Evolutionary conservation across 2,329 filamentous ascomycete genomes (phyloP).

Genomic region (Xylaria polymorpha): DNA sequence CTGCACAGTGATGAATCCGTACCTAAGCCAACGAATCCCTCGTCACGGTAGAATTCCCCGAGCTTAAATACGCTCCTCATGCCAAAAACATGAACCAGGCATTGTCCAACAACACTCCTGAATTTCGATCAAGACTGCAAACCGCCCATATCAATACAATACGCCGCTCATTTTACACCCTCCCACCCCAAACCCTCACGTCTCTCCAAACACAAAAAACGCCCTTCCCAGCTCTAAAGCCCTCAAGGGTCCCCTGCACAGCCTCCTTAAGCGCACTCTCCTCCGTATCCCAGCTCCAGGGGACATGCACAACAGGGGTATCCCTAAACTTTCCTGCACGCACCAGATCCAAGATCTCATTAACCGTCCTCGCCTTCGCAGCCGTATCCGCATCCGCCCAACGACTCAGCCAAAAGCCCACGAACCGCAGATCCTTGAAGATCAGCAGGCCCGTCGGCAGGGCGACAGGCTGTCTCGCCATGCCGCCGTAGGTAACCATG

Average conservation of each 20-base stretch:
- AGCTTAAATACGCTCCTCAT: neutral
- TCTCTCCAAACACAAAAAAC: conserved; percentile 85
- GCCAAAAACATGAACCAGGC: neutral
- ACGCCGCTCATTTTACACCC: neutral
- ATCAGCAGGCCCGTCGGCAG: conserved; percentile 88
- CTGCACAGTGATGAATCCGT: conserved; percentile 3
- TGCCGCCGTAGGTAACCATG: conserved; percentile 94
- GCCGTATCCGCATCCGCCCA: conserved; percentile 83
- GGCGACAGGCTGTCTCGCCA: conserved; percentile 87
- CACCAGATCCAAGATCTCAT: conserved; percentile 82
- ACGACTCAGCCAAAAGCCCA: conserved; percentile 93
- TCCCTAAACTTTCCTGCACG: conserved; percentile 82
- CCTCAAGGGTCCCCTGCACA: conserved; percentile 84
- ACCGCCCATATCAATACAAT: conserved; percentile 6
- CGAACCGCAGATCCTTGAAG: conserved; percentile 89
- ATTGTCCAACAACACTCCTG: neutral
- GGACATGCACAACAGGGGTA: conserved; percentile 82
- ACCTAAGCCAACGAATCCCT: neutral
- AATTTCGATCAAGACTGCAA: neutral
- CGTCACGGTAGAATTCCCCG: neutral
- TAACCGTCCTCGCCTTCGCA: conserved; percentile 82
- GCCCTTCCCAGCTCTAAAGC: conserved; percentile 88
- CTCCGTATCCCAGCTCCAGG: conserved; percentile 85
- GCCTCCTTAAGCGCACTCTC: conserved; percentile 75
- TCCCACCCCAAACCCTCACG: conserved; percentile 50